Conservation (phyloP, 176 grass and related monocot species). For the Zoysia japonica region DNA sequence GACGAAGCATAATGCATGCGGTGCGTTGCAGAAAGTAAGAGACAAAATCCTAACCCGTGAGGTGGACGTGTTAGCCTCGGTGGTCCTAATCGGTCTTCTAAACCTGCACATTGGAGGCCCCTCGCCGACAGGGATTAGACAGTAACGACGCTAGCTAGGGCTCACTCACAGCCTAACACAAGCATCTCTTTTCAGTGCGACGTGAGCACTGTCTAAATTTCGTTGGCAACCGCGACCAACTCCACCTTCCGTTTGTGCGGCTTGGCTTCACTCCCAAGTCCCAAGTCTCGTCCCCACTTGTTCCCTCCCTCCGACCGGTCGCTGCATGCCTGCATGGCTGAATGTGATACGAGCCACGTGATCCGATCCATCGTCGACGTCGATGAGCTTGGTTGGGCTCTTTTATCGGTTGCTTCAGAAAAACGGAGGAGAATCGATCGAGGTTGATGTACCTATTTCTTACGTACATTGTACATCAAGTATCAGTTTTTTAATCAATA, state of each 20-base stretch:
- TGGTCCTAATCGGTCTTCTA: neutral
- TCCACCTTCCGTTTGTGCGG: conserved; percentile 20
- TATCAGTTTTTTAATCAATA: too few species aligned
- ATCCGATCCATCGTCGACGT: neutral
- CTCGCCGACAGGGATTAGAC: neutral
- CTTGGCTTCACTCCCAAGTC: neutral
- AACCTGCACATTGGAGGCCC: neutral
- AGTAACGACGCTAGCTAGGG: neutral
- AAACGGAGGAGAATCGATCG: too few species aligned
- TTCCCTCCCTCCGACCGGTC: neutral
- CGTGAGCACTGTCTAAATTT: neutral
- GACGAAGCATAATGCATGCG: too few species aligned
- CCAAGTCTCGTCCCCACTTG: neutral
- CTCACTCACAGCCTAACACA: neutral
- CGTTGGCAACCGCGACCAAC: conserved; percentile 30
- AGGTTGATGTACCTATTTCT: too few species aligned
- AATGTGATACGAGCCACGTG: neutral
- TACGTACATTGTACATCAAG: too few species aligned
- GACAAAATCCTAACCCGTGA: neutral
- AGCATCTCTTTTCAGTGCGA: neutral
- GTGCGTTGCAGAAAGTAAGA: too few species aligned
- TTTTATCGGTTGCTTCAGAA: too few species aligned
- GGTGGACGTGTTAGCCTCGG: neutral
- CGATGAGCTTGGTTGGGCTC: too few species aligned
- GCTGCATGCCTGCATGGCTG: neutral